These are phyloP conservation scores for Salix udensis DNA, from an alignment of 345 rosid genomes.

Conservation along the genomic window DNA sequence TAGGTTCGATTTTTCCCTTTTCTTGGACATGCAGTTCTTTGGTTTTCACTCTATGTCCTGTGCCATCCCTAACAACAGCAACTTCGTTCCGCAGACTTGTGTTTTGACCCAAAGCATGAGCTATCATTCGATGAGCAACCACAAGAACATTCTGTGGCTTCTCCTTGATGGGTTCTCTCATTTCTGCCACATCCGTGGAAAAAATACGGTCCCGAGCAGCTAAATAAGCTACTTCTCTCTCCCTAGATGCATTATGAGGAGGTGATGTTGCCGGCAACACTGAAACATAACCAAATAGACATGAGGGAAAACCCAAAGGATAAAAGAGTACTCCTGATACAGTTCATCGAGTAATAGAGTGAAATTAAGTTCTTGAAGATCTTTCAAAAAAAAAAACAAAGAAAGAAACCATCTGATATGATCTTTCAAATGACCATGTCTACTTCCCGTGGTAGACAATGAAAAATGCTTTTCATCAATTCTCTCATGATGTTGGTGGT, in stretches of 20 bases:
- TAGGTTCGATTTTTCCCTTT: conserved; percentile 20
- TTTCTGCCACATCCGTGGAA: conserved; percentile 35
- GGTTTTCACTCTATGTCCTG: conserved; percentile 16
- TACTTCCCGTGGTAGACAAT: too few relatives aligned
- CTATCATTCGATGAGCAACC: conserved; percentile 72
- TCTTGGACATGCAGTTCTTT: conserved; percentile 12
- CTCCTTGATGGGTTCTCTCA: conserved; percentile 32
- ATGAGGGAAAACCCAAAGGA: conserved; percentile 1
- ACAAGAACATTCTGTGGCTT: conserved; percentile 46
- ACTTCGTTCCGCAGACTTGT: conserved; percentile 15
- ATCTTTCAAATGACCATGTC: too few relatives aligned
- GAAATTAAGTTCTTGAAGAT: background rate
- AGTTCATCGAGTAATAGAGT: background rate
- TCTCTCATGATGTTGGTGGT: too few relatives aligned
- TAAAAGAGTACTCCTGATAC: background rate
- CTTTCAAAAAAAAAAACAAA: background rate
- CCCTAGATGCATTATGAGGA: conserved; percentile 36
- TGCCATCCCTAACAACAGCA: conserved; percentile 9
- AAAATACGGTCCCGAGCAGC: conserved; percentile 65
- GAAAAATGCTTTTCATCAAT: too few relatives aligned
- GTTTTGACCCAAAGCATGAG: conserved; percentile 68
- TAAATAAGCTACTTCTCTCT: conserved; percentile 63
- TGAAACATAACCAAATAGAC: conserved; percentile 21
- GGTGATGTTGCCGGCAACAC: conserved; percentile 31
- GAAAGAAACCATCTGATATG: background rate